Percentiles rank a stretch among this genome's conserved stretches.
phyloP scores from a whole-genome alignment of 441 rosid species.

The Isatis lusitanica region DNA sequence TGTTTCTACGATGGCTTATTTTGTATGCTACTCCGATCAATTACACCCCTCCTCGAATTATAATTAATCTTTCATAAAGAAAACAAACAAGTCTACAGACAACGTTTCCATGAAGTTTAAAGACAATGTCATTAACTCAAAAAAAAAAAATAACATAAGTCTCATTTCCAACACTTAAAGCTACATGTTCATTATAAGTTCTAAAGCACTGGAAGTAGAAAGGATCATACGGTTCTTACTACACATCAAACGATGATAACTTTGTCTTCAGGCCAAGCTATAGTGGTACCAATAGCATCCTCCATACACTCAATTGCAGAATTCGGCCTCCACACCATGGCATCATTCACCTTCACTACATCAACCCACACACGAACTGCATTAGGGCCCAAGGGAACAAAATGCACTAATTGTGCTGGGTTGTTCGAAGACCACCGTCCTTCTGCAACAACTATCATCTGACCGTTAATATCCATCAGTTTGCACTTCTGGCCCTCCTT shows the following conservation, averaged over 20 bases:
- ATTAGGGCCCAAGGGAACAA: neutral
- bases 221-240: neutral
- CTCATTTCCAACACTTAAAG: neutral
- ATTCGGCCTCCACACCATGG: neutral
- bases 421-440: constrained; percentile 14
- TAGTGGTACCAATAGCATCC: neutral
- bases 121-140: too few relatives aligned
- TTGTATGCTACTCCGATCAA: too few relatives aligned
- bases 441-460: neutral
- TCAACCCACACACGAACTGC: constrained; percentile 8
- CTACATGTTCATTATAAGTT: neutral
- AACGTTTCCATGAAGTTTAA: too few relatives aligned
- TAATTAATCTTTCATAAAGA: too few relatives aligned
- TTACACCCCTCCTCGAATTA: too few relatives aligned
- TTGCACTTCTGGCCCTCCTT: neutral
- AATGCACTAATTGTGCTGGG: constrained; percentile 9
- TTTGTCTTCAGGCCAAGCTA: constrained; percentile 13
- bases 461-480: neutral
- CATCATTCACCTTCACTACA: constrained; percentile 11
- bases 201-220: neutral
- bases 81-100: too few relatives aligned
- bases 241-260: neutral
- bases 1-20: too few relatives aligned
- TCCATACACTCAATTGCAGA: constrained; percentile 5
- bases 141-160: too few relatives aligned